Percentiles rank a stretch among this genome's conserved stretches.
These are phyloP conservation scores for Pseudofabraea citricarpa DNA, from an alignment of 2,329 filamentous ascomycete genomes.

Conservation along the genomic window DNA sequence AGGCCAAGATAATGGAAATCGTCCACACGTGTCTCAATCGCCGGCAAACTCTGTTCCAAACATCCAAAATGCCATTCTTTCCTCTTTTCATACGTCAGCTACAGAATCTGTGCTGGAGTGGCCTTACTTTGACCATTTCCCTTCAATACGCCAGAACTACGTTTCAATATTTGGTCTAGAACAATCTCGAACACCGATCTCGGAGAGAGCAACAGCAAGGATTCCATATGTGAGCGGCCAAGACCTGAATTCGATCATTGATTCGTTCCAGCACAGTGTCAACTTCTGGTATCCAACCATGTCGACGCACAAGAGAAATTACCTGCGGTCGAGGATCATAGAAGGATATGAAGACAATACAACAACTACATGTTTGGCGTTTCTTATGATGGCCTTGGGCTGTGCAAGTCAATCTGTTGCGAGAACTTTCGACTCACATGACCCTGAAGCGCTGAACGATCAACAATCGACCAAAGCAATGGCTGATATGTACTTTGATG, in stretches of 20 bases:
- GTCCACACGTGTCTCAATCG: neutral
- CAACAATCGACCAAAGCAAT: constrained; percentile 30
- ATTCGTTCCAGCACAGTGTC: constrained; percentile 39
- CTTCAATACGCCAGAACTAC: constrained; percentile 36
- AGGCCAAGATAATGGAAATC: neutral
- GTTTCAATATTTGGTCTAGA: constrained; percentile 44
- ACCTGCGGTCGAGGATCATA: constrained; percentile 28
- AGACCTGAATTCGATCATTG: constrained; percentile 37
- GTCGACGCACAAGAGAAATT: constrained; percentile 31
- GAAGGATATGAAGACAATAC: constrained; percentile 32
- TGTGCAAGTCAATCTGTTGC: constrained; percentile 38
- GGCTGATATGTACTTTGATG: constrained; percentile 40
- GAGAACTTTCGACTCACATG: constrained; percentile 18
- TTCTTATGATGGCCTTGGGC: constrained; percentile 43
- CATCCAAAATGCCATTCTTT: constrained; percentile 40
- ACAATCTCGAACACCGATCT: constrained; percentile 33
- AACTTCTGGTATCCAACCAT: constrained; percentile 52
- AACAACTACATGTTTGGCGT: constrained; percentile 35
- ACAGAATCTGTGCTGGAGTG: constrained; percentile 47
- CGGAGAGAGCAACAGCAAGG: constrained; percentile 29
- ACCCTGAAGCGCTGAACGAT: constrained; percentile 24
- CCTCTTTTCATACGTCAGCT: constrained; percentile 45
- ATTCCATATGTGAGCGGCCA: constrained; percentile 37
- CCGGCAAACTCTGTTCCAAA: constrained; percentile 1
- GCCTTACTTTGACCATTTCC: constrained; percentile 43